Evolutionary conservation across 129 eudicot genomes (phyloP), one percentile per base, ranked within the genome.

Genomic region (Flaveria trinervia): DNA sequence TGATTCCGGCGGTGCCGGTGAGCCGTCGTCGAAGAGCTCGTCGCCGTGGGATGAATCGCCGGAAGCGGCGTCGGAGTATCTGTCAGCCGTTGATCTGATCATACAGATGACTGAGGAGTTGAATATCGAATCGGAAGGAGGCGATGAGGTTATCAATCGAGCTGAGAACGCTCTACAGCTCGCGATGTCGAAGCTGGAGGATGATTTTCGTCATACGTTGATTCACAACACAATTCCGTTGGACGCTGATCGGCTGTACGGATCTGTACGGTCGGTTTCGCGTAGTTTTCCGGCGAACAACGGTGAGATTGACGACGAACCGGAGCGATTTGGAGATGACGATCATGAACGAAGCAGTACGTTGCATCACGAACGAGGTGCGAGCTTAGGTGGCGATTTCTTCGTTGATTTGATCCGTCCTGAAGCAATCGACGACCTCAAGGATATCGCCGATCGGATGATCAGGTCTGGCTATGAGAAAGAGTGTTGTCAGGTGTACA

Each of bases 401-500:
- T 65, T 74, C 4, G 74, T 88, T 11, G 98, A 92, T 71, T 78
- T 92, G 88, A 77, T 92, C 11, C 55, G 76, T 60, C 73, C 79
- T 9, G 89, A 88, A 36, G 93, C 91, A 1, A 75, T 92, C 11
- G 77, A 43, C 7, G 90, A 88, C 15, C 81, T 92, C 33, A 84
- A 78, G 57, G 96, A 85, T 71, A 90, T 92, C 65, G 94, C 92
- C 5, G 89, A 88, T 66, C 70, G 98, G 52, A 88, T 92, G 98
- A 83, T 92, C 69, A 79, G 90, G 55, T 78, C 94, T 0, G 96
- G 94, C 22, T 92, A 92, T 51, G 98, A 92, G 59, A 90, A 92
- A 54, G 98, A 92, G 74, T 92, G 98, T 67, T 88, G 94, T 26
- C 96, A 90, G 78, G 98, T 90, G 4, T 92, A 90, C 56, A 79